Evolutionary conservation across 352 stramenopile species (phyloP).

Genomic region (Pythium folliculosum): DNA sequence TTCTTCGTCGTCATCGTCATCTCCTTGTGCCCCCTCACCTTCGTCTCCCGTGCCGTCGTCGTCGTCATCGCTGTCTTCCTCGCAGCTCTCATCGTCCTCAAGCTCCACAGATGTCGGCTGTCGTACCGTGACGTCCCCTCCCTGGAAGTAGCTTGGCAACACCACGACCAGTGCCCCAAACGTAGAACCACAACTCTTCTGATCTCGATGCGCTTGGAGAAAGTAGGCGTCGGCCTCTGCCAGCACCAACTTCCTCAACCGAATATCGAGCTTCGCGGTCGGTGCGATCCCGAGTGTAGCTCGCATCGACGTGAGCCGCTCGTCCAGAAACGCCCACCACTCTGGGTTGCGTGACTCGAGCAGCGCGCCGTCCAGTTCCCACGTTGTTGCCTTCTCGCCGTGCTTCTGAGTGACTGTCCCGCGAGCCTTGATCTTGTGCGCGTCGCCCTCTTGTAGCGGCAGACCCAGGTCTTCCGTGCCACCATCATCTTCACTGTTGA

Average conservation of each 20-base stretch:
- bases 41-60: background rate
- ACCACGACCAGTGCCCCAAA: constrained; percentile 44
- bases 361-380: constrained; percentile 12
- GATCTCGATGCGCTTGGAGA: constrained; percentile 20
- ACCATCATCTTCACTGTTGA: background rate
- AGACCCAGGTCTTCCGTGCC: constrained; percentile 8
- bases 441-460: background rate
- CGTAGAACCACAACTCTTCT: constrained; percentile 47
- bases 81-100: background rate
- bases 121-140: constrained; percentile 18
- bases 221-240: constrained; percentile 21
- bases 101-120: too few relatives aligned
- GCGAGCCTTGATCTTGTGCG: background rate
- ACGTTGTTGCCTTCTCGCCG: background rate
- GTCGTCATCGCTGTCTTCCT: background rate
- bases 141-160: constrained; percentile 29
- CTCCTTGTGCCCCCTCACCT: background rate
- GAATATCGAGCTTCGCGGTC: background rate
- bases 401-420: constrained; percentile 16
- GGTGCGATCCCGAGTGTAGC: constrained; percentile 1
- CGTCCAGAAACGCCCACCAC: constrained; percentile 2
- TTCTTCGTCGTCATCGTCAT: too few relatives aligned
- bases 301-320: background rate
- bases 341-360: background rate
- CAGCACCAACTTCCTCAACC: constrained; percentile 47